Evolutionary conservation across 1,284 basidiomycete genomes (phyloP).

Genomic region (Ganoderma multipileum): DNA sequence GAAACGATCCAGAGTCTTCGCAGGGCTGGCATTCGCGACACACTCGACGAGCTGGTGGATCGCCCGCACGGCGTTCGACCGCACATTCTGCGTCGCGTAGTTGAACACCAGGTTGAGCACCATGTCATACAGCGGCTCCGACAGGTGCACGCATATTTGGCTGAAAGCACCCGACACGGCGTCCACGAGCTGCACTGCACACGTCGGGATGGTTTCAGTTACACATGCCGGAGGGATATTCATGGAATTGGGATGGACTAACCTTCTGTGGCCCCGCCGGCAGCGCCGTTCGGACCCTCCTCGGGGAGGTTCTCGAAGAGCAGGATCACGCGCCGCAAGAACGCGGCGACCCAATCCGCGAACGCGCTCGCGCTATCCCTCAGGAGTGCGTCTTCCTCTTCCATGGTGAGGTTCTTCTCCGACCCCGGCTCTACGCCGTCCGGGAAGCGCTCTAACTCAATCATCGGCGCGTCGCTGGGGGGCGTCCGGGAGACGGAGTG

Average conservation of each 20-base stretch:
- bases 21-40: slow-evolving; percentile 82
- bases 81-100: slow-evolving; percentile 79
- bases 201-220: slow-evolving; percentile 1
- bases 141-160: slow-evolving; percentile 85
- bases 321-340: slow-evolving; percentile 83
- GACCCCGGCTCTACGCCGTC: slow-evolving; percentile 42
- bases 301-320: slow-evolving; percentile 91
- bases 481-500: slow-evolving; percentile 9
- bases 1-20: slow-evolving; percentile 80
- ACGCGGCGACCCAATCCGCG: slow-evolving; percentile 85
- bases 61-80: slow-evolving; percentile 86
- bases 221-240: neutral
- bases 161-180: slow-evolving; percentile 72
- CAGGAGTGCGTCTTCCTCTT: slow-evolving; percentile 67
- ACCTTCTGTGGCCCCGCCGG: slow-evolving; percentile 69
- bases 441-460: slow-evolving; percentile 32
- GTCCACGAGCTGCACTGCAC: slow-evolving; percentile 69
- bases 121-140: slow-evolving; percentile 82
- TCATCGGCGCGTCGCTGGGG: slow-evolving; percentile 19
- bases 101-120: slow-evolving; percentile 85
- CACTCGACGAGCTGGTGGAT: slow-evolving; percentile 90
- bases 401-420: slow-evolving; percentile 51
- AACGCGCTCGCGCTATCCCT: slow-evolving; percentile 70
- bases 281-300: slow-evolving; percentile 67
- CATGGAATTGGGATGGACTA: slow-evolving; percentile 9